phyloP scores from a whole-genome alignment of 2,329 filamentous ascomycete genomes.

The Fusarium tjaetaba region DNA sequence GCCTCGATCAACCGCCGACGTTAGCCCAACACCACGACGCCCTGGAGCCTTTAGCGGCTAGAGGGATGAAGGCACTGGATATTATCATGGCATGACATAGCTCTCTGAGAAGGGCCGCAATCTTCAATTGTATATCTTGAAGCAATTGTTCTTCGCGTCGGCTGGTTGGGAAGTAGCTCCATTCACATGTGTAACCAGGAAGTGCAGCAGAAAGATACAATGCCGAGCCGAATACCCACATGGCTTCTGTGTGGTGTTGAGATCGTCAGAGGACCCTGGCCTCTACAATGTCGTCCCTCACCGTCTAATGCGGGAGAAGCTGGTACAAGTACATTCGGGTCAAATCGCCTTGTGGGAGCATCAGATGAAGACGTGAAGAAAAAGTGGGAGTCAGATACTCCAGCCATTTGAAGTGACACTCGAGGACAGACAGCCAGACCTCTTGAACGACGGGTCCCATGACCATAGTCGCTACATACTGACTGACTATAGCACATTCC shows the following conservation, averaged over 20 bases:
- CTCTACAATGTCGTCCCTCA: conserved; percentile 21
- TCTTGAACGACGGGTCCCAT: background rate
- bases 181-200: conserved; percentile 24
- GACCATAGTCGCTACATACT: background rate
- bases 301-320: conserved; percentile 22
- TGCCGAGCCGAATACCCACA: conserved; percentile 26
- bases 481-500: background rate
- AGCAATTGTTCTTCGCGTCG: background rate
- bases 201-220: conserved; percentile 4
- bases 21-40: conserved; percentile 3
- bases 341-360: conserved; percentile 5
- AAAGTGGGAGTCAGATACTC: background rate
- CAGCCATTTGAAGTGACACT: background rate
- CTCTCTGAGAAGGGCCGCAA: background rate
- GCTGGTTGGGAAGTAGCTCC: background rate
- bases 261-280: conserved; percentile 19
- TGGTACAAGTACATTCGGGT: background rate
- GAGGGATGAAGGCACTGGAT: background rate
- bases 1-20: background rate
- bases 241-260: conserved; percentile 14
- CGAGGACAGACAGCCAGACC: background rate
- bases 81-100: background rate
- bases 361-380: background rate
- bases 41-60: conserved; percentile 3
- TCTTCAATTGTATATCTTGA: background rate